Percentiles rank a stretch among this genome's conserved stretches.
These are phyloP conservation scores for Alliaria petiolata DNA, from an alignment of 345 rosid species.

Conservation along the genomic window DNA sequence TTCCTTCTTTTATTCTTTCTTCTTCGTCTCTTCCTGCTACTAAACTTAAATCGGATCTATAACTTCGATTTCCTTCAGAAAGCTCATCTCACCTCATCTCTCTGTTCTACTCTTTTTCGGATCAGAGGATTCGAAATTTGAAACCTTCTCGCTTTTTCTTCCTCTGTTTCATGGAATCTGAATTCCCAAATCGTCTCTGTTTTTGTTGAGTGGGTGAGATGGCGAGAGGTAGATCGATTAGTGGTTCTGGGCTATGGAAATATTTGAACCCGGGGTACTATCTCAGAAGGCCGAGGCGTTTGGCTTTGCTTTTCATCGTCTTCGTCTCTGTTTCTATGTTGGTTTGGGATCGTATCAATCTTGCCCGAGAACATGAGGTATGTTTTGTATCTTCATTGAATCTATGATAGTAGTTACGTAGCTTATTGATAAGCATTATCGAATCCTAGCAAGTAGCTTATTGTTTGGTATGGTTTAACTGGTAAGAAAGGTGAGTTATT, in stretches of 20 bases:
- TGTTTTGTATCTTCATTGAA: not conserved
- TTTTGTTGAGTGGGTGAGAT: constrained; percentile 22
- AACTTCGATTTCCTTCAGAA: not conserved
- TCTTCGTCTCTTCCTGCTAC: not conserved
- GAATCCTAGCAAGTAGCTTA: not conserved
- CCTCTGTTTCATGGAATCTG: constrained; percentile 28
- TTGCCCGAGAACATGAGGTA: constrained; percentile 73
- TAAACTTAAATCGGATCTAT: constrained; percentile 27
- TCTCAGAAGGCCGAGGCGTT: constrained; percentile 67
- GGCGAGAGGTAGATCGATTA: constrained; percentile 35
- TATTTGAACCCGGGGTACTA: constrained; percentile 70
- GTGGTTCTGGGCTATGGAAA: constrained; percentile 37
- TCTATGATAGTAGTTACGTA: not conserved
- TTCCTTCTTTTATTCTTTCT: not conserved
- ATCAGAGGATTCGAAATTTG: constrained; percentile 22
- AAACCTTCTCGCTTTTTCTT: not conserved
- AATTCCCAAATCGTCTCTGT: constrained; percentile 21
- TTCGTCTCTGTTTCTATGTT: constrained; percentile 57
- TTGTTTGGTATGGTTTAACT: too few relatives aligned
- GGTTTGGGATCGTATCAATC: constrained; percentile 89
- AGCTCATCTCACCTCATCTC: constrained; percentile 7
- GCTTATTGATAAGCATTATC: not conserved
- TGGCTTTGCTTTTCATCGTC: constrained; percentile 63
- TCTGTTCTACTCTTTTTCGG: not conserved
- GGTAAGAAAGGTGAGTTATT: not conserved